Conservation (phyloP, 192 early-diverging fungal species). For the Coemansia furcata region DNA sequence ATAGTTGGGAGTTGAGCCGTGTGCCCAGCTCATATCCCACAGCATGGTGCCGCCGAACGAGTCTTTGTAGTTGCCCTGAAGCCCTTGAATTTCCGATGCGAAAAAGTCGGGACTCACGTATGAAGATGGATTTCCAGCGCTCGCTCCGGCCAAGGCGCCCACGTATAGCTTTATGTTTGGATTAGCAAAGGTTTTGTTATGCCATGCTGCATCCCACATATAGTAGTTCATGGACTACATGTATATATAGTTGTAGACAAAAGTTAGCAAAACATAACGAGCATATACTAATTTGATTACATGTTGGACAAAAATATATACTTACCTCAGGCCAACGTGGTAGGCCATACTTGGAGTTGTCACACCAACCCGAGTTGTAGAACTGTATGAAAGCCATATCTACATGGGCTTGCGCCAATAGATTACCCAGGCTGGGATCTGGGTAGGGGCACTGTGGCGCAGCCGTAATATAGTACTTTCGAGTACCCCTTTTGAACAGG, state of each 20-base stretch:
- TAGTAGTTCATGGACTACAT: conserved; percentile 52
- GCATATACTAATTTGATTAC: neutral
- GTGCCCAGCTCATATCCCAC: conserved; percentile 59
- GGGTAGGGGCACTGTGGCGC: conserved; percentile 67
- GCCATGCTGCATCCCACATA: conserved; percentile 60
- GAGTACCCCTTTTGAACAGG: conserved; percentile 11
- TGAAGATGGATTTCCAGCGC: conserved; percentile 52
- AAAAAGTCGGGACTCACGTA: conserved; percentile 49
- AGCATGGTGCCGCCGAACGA: conserved; percentile 72
- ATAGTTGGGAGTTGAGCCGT: conserved; percentile 42
- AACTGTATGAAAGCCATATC: conserved; percentile 70
- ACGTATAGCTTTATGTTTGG: conserved; percentile 58
- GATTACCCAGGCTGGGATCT: conserved; percentile 54
- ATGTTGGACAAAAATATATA: neutral
- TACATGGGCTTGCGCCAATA: conserved; percentile 58
- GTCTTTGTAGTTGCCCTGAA: conserved; percentile 35
- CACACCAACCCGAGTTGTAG: conserved; percentile 70
- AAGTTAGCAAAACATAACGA: neutral
- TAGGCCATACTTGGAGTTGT: conserved; percentile 52
- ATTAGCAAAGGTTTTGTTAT: conserved; percentile 56
- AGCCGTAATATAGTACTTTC: conserved; percentile 57
- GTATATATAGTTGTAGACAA: neutral
- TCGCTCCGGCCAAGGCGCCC: conserved; percentile 55
- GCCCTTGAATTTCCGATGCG: conserved; percentile 35
- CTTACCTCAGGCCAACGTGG: conserved; percentile 46